phyloP scores from a whole-genome alignment of 2,329 filamentous ascomycete genomes.

The Cordyceps sp. region DNA sequence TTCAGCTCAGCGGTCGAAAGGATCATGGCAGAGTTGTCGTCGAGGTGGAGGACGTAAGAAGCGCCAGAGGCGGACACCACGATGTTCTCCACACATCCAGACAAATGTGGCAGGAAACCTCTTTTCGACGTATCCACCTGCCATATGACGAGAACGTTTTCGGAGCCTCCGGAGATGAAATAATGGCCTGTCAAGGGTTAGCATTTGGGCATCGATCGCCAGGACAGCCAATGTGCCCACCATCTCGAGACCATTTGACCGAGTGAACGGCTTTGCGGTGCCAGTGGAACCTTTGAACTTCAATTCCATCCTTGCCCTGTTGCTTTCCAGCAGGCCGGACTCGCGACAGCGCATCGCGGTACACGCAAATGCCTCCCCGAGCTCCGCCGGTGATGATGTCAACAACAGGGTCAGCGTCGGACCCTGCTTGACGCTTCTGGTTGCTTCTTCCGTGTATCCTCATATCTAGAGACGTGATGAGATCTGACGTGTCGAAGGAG shows the following conservation, averaged over 20 bases:
- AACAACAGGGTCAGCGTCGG: conserved; percentile 22
- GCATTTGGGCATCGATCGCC: conserved; percentile 5
- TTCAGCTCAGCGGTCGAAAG: conserved; percentile 80
- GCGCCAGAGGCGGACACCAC: conserved; percentile 65
- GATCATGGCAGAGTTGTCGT: conserved; percentile 84
- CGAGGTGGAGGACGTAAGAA: conserved; percentile 69
- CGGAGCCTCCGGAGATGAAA: conserved; percentile 78
- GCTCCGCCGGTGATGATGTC: conserved; percentile 66
- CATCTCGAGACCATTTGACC: conserved; percentile 84
- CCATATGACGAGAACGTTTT: conserved; percentile 83
- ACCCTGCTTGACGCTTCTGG: conserved; percentile 9
- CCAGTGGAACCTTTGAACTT: conserved; percentile 68
- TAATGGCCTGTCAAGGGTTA: conserved; percentile 55
- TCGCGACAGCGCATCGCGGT: conserved; percentile 53
- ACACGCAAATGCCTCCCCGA: conserved; percentile 65
- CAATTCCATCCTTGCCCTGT: conserved; percentile 29
- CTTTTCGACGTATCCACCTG: conserved; percentile 75
- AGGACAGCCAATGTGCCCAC: conserved; percentile 32
- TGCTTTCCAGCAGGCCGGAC: conserved; percentile 28
- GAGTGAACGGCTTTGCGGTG: conserved; percentile 70
- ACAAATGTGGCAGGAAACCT: conserved; percentile 79
- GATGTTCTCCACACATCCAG: conserved; percentile 69
- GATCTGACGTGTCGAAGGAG: conserved; percentile 41
- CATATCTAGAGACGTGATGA: conserved; percentile 51
- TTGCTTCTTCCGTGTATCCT: conserved; percentile 20